Conservation (phyloP, 139 green algal genomes). For the Eudorina sp. region DNA sequence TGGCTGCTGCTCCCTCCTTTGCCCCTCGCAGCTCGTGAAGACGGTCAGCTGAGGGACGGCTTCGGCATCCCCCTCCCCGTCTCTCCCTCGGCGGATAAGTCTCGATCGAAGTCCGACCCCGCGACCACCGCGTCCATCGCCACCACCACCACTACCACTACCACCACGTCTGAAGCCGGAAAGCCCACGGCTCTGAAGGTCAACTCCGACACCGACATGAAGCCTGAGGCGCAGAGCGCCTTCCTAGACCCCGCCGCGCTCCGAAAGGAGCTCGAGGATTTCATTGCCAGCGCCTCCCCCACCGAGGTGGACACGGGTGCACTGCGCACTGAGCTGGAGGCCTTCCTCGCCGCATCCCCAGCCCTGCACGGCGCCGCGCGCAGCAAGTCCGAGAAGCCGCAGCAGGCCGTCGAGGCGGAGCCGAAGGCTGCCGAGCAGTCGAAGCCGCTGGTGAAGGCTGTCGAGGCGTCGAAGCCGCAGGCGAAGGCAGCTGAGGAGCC, state of each 20-base stretch:
- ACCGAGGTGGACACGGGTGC: neutral
- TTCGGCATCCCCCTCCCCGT: neutral
- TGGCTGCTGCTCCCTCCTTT: no score
- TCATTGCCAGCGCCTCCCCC: neutral
- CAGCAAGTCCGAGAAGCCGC: neutral
- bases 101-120: no score
- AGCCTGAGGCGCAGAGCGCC: neutral
- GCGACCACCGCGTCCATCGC: neutral
- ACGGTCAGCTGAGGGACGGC: neutral
- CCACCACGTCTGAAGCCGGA: neutral
- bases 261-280: neutral
- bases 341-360: no score
- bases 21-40: no score
- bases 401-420: neutral
- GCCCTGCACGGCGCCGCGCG: no score
- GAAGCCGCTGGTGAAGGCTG: no score
- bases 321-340: no score
- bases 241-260: neutral
- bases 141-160: no score
- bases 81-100: neutral
- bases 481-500: no score
- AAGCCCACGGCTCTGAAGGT: neutral
- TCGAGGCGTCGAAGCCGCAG: no score
- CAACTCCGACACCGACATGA: constrained; percentile 22
- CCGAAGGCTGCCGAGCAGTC: no score